phyloP scores from a whole-genome alignment of 2,329 filamentous ascomycete species.

The Nemania sp. region DNA sequence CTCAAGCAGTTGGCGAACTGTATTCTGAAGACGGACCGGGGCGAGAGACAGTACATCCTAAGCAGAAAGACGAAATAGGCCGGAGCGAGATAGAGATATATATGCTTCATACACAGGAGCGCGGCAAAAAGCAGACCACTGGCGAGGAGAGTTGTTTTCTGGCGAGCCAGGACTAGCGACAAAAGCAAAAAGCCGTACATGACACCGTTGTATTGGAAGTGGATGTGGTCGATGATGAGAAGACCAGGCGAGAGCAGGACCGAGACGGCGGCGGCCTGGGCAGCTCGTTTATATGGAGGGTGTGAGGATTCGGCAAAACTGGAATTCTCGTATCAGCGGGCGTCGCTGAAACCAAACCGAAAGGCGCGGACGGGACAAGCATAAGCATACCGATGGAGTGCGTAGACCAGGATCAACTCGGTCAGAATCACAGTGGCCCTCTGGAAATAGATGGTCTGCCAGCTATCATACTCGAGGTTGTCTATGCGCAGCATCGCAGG shows the following conservation, averaged over 20 bases:
- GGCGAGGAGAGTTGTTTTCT: slow-evolving; percentile 71
- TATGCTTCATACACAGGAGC: slow-evolving; percentile 94
- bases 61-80: slow-evolving; percentile 95
- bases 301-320: slow-evolving; percentile 78
- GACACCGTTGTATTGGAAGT: slow-evolving; percentile 98
- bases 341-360: not conserved
- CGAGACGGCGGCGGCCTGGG: slow-evolving; percentile 85
- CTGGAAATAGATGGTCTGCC: slow-evolving; percentile 94
- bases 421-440: slow-evolving; percentile 82
- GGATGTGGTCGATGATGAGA: slow-evolving; percentile 94
- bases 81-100: slow-evolving; percentile 93
- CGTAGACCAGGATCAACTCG: slow-evolving; percentile 82
- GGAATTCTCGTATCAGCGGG: slow-evolving; percentile 17
- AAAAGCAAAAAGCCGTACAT: slow-evolving; percentile 89
- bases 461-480: slow-evolving; percentile 84
- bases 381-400: slow-evolving; percentile 68
- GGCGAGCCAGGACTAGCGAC: slow-evolving; percentile 81
- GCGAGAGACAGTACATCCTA: slow-evolving; percentile 83
- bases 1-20: slow-evolving; percentile 80
- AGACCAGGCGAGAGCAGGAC: slow-evolving; percentile 90
- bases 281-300: slow-evolving; percentile 67
- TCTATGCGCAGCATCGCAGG: slow-evolving; percentile 79
- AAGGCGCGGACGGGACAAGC: not conserved
- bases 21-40: slow-evolving; percentile 74
- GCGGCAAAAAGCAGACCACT: slow-evolving; percentile 84